These are phyloP conservation scores for Chrysanthemum lavandulifolium DNA, from an alignment of 129 eudicot genomes.

Conservation along the genomic window DNA sequence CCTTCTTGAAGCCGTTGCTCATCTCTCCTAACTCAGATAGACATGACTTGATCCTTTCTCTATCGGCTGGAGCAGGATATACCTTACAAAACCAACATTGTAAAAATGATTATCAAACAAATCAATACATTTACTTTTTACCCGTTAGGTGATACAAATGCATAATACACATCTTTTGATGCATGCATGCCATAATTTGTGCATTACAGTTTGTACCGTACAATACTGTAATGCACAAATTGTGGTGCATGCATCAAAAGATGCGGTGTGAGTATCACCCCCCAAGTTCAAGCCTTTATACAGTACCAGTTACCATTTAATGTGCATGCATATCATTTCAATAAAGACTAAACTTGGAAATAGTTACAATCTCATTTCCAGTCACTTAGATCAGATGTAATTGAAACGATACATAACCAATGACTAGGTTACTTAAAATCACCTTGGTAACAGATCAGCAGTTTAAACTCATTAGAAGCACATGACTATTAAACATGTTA, in stretches of 20 bases:
- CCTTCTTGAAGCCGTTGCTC: constrained; percentile 81
- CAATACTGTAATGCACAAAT: too few relatives aligned
- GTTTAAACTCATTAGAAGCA: background rate
- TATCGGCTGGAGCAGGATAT: constrained; percentile 75
- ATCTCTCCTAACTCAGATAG: constrained; percentile 73
- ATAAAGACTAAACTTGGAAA: background rate
- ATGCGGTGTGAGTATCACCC: too few relatives aligned
- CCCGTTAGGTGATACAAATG: background rate
- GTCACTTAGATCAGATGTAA: background rate
- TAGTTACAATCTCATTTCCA: background rate
- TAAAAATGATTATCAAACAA: background rate
- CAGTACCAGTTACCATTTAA: background rate
- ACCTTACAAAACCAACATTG: constrained; percentile 38
- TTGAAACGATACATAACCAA: background rate
- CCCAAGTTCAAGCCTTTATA: background rate
- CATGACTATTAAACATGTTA: background rate
- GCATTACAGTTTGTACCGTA: too few relatives aligned
- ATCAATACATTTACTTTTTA: background rate
- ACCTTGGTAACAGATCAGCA: background rate
- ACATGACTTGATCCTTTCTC: constrained; percentile 85
- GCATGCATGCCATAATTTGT: too few relatives aligned
- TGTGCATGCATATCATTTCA: background rate
- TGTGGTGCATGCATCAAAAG: too few relatives aligned
- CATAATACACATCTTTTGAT: too few relatives aligned
- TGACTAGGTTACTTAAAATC: background rate